Base-by-base conservation (phyloP, 2,329 filamentous ascomycete genomes). In the Phaeosphaeriaceae sp. region DNA sequence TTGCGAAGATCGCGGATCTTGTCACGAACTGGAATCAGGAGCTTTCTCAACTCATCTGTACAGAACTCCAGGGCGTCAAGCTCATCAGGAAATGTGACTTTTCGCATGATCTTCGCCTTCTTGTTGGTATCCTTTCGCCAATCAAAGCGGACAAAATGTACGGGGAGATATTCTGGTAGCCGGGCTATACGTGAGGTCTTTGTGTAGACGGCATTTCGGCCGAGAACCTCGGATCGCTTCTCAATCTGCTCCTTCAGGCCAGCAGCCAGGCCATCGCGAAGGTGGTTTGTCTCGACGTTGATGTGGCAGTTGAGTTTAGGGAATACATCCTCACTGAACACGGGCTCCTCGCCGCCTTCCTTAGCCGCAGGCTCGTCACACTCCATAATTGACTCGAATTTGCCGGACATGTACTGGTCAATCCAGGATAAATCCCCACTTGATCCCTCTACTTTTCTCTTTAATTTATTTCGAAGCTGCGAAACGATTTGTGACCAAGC, bases 91-190 rank as follows among this genome's bases (percentile, higher is more conserved):
- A 99, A 99, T 0, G 91, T 93, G 48, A 99, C 94, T 77, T 97
- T 99, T 71, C 92, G 90, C 90, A 99, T 93, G 64, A 99, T 99
- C 82, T 99, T 99, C 60, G 93, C 92, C 81, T 99, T 99, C 80
- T 97, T 97, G 75, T 95, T 88, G 3, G 90, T 92, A 61, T 96
- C 91, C 38, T 88, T 86, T 70, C 96, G 93, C 94, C 94, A 99
- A 79, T 93, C 97, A 78, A 99, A 99, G 58, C 94, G 90, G 48
- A 99, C 90, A 72, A 99, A 96, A 75, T 99, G 94, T 3, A 99
- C 90, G 0, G 94, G 94, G 36, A 99, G 82, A 72, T 99, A 97
- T 74, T 96, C 96, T 15, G 94, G 94, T 40, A 97, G 80, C 16
- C 93, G 87, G 9, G 92, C 85, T 63, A 99, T 95, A 68, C 87